Conservation (phyloP, 352 stramenopile genomes). For the Phytophthora agathidicida region DNA sequence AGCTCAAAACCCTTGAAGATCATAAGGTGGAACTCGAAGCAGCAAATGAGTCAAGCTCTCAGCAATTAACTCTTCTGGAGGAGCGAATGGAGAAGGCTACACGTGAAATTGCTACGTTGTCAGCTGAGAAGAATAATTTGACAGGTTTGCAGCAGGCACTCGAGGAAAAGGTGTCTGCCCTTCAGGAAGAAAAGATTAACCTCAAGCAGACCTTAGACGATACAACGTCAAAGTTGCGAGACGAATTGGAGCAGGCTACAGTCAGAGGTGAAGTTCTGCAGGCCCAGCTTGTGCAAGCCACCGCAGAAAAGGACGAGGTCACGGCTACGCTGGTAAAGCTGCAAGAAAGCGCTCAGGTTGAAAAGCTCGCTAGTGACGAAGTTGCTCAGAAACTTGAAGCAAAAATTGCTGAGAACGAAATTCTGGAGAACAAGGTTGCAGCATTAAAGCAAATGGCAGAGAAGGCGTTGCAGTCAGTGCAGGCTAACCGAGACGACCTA, state of each 20-base stretch:
- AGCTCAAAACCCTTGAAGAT: slow-evolving; percentile 36
- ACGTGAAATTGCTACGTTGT: slow-evolving; percentile 32
- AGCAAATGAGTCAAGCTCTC: slow-evolving; percentile 26
- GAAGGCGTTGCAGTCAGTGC: slow-evolving; percentile 38
- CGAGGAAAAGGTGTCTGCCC: slow-evolving; percentile 35
- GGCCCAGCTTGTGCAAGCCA: slow-evolving; percentile 20
- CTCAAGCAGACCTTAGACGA: slow-evolving; percentile 47
- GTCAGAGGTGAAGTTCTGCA: slow-evolving; percentile 25
- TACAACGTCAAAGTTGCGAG: slow-evolving; percentile 30
- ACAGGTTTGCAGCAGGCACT: slow-evolving; percentile 39
- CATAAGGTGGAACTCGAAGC: slow-evolving; percentile 46
- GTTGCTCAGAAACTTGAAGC: slow-evolving; percentile 29
- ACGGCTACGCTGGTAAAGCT: slow-evolving; percentile 11
- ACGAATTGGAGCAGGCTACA: slow-evolving; percentile 32
- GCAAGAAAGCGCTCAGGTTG: slow-evolving; percentile 11
- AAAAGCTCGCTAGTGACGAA: slow-evolving; percentile 31
- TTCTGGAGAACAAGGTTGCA: slow-evolving; percentile 35
- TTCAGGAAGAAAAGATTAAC: slow-evolving; percentile 49
- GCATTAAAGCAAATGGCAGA: slow-evolving; percentile 42
- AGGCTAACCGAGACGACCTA: slow-evolving; percentile 28
- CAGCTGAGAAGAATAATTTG: slow-evolving; percentile 32
- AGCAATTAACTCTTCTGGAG: slow-evolving; percentile 30
- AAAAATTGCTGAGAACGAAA: slow-evolving; percentile 29
- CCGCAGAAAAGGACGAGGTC: slow-evolving; percentile 29
- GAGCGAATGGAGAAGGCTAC: slow-evolving; percentile 22